Conservation (phyloP, 2,329 filamentous ascomycete species). For the Xylogone sp. region DNA sequence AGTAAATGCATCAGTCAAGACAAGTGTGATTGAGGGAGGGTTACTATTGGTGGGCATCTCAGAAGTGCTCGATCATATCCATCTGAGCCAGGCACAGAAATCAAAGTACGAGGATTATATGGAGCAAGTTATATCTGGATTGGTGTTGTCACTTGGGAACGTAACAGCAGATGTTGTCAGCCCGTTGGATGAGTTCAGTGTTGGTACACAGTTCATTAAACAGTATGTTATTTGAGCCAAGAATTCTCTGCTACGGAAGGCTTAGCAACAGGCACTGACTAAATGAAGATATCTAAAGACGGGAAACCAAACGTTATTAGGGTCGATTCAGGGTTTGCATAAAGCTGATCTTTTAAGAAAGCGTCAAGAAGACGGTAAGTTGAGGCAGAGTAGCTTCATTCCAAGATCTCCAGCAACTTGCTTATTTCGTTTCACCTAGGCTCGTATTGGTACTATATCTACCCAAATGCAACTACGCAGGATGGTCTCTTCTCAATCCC, state of each 20-base stretch:
- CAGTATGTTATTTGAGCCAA: neutral
- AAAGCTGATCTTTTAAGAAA: neutral
- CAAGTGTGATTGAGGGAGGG: conserved; percentile 5
- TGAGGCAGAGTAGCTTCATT: neutral
- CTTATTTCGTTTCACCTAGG: neutral
- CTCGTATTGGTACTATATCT: neutral
- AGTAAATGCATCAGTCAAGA: conserved; percentile 8
- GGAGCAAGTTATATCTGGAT: conserved; percentile 1
- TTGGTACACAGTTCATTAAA: conserved; percentile 6
- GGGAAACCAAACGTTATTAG: neutral
- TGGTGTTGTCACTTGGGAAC: conserved; percentile 1
- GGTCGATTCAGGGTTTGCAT: conserved; percentile 1
- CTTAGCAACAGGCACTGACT: neutral
- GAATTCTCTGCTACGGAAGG: neutral
- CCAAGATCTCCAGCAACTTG: neutral
- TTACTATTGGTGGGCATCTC: conserved; percentile 4
- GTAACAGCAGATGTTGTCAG: conserved; percentile 1
- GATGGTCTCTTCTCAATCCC: conserved; percentile 6
- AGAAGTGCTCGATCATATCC: conserved; percentile 1
- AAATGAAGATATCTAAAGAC: conserved; percentile 1
- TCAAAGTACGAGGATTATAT: conserved; percentile 4
- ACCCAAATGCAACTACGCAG: conserved; percentile 1
- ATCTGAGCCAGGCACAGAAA: neutral
- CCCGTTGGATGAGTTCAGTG: conserved; percentile 3
- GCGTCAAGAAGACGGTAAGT: conserved; percentile 3